Percentiles rank a stretch among this genome's conserved stretches.
phyloP scores from a whole-genome alignment of 2,329 filamentous ascomycete species.

The Colletotrichum cereale region DNA sequence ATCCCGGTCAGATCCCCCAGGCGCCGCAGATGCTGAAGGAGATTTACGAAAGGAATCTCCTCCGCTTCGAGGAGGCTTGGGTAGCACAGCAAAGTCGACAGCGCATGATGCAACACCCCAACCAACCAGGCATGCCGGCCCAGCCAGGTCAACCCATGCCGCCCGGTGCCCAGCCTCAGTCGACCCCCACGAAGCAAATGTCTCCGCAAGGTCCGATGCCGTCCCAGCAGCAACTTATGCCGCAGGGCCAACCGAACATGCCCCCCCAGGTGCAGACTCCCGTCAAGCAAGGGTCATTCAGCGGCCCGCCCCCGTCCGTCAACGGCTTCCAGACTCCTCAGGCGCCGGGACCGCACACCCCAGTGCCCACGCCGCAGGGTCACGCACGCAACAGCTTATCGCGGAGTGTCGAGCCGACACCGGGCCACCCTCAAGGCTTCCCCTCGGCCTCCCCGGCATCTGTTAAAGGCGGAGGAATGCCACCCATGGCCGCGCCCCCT shows the following conservation, averaged over 20 bases:
- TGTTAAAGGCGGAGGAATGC: slow-evolving; percentile 56
- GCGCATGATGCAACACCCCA: slow-evolving; percentile 62
- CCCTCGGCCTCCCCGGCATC: slow-evolving; percentile 61
- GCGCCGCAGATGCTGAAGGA: slow-evolving; percentile 78
- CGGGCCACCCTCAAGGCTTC: slow-evolving; percentile 55
- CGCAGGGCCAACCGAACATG: slow-evolving; percentile 52
- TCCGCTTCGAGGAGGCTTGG: slow-evolving; percentile 81
- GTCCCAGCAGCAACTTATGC: slow-evolving; percentile 49
- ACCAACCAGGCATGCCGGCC: slow-evolving; percentile 44
- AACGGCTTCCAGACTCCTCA: slow-evolving; percentile 65
- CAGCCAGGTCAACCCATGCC: slow-evolving; percentile 51
- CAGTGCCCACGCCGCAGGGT: slow-evolving; percentile 55
- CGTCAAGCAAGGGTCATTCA: slow-evolving; percentile 61
- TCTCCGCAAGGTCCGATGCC: slow-evolving; percentile 46
- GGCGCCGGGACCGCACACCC: slow-evolving; percentile 58
- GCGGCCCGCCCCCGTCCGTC: slow-evolving; percentile 56
- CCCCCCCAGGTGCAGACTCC: slow-evolving; percentile 54
- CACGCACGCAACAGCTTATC: slow-evolving; percentile 66
- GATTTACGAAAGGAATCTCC: slow-evolving; percentile 81
- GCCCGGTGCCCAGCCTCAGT: slow-evolving; percentile 46
- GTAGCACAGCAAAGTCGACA: slow-evolving; percentile 66
- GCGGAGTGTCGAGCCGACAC: slow-evolving; percentile 61
- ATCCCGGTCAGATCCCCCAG: slow-evolving; percentile 71
- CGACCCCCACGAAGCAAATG: slow-evolving; percentile 60
- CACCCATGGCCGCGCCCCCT: slow-evolving; percentile 49